Evolutionary conservation across 257 asterid genomes (phyloP), one percentile per base, ranked within the genome.

Genomic region (Parsonsia alboflavescens): DNA sequence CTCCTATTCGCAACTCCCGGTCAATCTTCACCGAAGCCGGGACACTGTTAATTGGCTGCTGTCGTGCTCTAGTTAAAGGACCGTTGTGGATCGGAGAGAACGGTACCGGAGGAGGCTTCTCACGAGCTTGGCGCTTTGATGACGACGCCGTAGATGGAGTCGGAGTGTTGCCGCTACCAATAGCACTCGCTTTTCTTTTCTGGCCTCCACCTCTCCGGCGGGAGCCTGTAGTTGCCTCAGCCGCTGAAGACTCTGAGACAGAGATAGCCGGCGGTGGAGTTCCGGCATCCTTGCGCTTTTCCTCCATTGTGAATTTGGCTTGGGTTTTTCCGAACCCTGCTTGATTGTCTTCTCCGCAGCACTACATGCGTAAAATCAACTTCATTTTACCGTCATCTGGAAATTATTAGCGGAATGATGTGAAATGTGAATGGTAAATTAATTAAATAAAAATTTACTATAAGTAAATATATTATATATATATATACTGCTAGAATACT

Each of bases 31-130:
- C 67, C 21, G 72, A 64, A 19, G 80, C 36, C 9, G 80, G 22
- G 68, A 67, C 45, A 80, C 80, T 79, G 80, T 71, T 90, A 82
- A 69, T 84, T 54, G 97, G 99, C 70, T 88, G 96, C 85, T 85
- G 84, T 2, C 96, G 90, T 16, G 98, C 98, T 89, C 99, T 89
- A 30, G 99, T 95, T 79, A 82, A 80, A 22, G 98, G 98, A 39
- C 98, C 98, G 77, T 89, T 88, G 89, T 95, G 89, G 96, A 92
- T 92, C 97, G 91, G 91, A 63, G 86, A 75, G 48, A 89, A 89
- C 19, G 96, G 89, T 49, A 87, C 92, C 22, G 81, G 65, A 44
- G 75, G 85, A 26, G 86, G 87, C 92, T 88, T 92, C 78, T 93
- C 98, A 73, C 98, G 87, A 74, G 95, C 91, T 84, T 89, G 99